Conservation (phyloP, 306 rosid genomes). For the Rubus idaeus region DNA sequence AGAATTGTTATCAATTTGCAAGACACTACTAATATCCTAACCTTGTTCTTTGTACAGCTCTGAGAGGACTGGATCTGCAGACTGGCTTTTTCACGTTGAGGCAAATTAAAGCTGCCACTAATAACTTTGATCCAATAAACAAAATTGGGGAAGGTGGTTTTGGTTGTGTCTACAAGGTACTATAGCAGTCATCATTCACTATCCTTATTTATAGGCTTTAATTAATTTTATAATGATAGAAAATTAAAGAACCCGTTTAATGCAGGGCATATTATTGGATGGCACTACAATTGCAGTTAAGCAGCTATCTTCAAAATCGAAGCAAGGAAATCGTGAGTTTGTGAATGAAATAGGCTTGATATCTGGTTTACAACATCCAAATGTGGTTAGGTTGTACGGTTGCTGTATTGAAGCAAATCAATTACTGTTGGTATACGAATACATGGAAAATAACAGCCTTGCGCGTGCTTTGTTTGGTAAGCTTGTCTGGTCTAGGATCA, state of each 20-base stretch:
- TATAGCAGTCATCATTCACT: neutral
- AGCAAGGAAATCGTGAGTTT: conserved; percentile 62
- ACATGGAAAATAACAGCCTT: conserved; percentile 45
- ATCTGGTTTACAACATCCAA: conserved; percentile 44
- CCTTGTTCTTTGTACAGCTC: neutral
- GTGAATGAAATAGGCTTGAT: conserved; percentile 63
- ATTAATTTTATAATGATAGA: neutral
- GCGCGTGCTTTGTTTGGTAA: conserved; percentile 30
- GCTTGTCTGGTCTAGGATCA: neutral
- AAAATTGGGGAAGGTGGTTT: conserved; percentile 77
- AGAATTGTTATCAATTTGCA: neutral
- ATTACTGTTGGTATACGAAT: conserved; percentile 45
- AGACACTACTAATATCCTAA: neutral
- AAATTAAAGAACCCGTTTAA: neutral
- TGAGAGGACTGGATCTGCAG: conserved; percentile 17
- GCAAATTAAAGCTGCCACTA: conserved; percentile 44
- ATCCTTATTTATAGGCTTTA: neutral
- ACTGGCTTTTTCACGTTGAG: conserved; percentile 18
- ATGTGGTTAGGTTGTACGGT: conserved; percentile 25
- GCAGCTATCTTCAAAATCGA: conserved; percentile 56
- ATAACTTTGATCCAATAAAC: conserved; percentile 47
- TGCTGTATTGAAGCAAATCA: conserved; percentile 33
- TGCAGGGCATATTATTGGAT: conserved; percentile 53
- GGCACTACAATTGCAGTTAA: conserved; percentile 61
- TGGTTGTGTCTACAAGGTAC: conserved; percentile 71